Evolutionary conservation across 129 eudicot species (phyloP).

Genomic region (Calendula officinalis): DNA sequence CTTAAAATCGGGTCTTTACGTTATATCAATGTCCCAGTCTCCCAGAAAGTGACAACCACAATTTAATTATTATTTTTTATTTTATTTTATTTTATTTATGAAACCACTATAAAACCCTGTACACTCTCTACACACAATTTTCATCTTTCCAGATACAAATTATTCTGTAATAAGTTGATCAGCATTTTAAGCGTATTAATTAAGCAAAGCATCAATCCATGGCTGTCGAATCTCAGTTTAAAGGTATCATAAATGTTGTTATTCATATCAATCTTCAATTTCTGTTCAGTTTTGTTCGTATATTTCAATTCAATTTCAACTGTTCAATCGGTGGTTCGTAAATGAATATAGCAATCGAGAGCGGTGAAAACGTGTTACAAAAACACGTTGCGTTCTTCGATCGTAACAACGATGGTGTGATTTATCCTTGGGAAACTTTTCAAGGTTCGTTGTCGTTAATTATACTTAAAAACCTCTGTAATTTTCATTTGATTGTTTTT

Average conservation of each 20-base stretch:
- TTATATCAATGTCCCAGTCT: no score
- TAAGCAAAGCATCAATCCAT: not conserved
- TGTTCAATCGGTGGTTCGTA: not conserved
- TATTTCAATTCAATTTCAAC: not conserved
- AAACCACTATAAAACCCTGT: no score
- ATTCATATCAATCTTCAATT: not conserved
- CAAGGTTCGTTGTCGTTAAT: slow-evolving; percentile 34
- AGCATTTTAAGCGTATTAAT: not conserved
- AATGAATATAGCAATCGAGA: slow-evolving; percentile 33
- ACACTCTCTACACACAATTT: no score
- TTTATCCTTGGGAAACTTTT: slow-evolving; percentile 76
- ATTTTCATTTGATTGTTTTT: no score
- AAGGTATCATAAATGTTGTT: not conserved
- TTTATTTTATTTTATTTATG: no score
- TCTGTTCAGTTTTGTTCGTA: not conserved
- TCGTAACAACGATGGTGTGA: slow-evolving; percentile 62
- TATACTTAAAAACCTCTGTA: not conserved
- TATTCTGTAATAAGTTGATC: not conserved
- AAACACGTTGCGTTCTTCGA: slow-evolving; percentile 76
- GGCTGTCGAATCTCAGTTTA: not conserved
- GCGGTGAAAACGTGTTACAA: slow-evolving; percentile 39
- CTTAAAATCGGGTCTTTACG: no score
- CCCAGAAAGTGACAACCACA: no score
- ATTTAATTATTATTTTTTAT: no score
- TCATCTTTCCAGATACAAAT: no score